Evolutionary conservation across 164 flowering plant species (phyloP), one percentile per base, ranked within the genome.

Genomic region (Umbilicus rupestris): DNA sequence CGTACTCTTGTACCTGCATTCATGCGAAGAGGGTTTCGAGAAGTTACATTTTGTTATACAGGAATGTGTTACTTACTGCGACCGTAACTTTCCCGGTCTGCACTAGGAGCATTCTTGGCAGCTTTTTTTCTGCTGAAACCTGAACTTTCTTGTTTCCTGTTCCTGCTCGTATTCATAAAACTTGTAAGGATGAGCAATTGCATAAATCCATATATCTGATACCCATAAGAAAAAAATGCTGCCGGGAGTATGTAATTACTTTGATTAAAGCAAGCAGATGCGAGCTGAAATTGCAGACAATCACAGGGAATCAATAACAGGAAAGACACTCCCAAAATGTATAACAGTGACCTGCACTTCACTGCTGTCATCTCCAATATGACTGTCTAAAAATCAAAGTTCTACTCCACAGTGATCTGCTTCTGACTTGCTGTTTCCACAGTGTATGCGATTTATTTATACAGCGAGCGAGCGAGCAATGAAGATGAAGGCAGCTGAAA

Each of bases 101-200:
- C 17, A 41, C 31, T 68, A 42, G 62, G 22, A 79, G 80, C 74
- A 77, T 79, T 73, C 82, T 77, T 33, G 75, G 75, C 72, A 73
- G 65, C 10, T 35, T 12, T 15, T 55, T 62, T 39, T 50, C 47
- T 24, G 17, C 47, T 58, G 73, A 33, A 65, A 12, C 63, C 30
- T 57, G 37, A 19, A 58, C 70, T 70, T 64, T 37, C 31, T 55
- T 28, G 33, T 14, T 14, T 26, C 14, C 60, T 26, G 4, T 16
- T 55, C 60, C 60, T 50, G 57, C 14, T 20, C 20, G 29, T 17
- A 55, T 26, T 26, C 31, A 26, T 29, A 29, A 46, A 12, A 22
- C 62, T 42, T 35, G 14, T 16, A 24, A 67, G 37, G 22, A 26
- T 8, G 20, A 11, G 22, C 26, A 5, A 35, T 60, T 15, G 22